These are phyloP conservation scores for Phaeosphaeriaceae sp. DNA, from an alignment of 2,329 filamentous ascomycete species.

Conservation along the genomic window DNA sequence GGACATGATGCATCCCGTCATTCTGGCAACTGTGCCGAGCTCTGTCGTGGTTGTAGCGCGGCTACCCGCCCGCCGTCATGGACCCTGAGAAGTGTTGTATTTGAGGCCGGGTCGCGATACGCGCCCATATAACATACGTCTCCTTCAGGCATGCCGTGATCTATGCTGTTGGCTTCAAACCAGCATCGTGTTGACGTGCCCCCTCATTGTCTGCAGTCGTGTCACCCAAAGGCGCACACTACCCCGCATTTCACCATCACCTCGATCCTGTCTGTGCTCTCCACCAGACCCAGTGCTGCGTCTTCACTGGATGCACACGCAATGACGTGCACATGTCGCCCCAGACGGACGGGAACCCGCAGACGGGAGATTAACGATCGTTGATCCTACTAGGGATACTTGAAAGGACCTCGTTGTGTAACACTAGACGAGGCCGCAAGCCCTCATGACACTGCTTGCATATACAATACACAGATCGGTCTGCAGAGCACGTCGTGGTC, in stretches of 20 bases:
- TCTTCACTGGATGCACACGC: neutral
- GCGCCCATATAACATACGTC: conserved; percentile 4
- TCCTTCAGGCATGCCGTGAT: neutral
- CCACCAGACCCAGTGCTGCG: neutral
- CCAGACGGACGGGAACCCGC: conserved; percentile 24
- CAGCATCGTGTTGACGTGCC: conserved; percentile 2
- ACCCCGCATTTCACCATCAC: conserved; percentile 28
- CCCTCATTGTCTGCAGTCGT: conserved; percentile 11
- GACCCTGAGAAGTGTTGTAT: conserved; percentile 9
- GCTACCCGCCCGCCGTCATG: conserved; percentile 23
- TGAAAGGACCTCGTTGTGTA: neutral
- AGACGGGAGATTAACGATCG: conserved; percentile 7
- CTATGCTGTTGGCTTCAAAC: neutral
- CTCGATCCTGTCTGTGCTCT: conserved; percentile 15
- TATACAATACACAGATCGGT: neutral
- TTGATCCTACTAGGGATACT: conserved; percentile 1
- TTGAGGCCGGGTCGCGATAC: conserved; percentile 14
- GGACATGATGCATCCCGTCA: conserved; percentile 18
- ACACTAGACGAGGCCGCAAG: neutral
- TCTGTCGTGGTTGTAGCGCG: conserved; percentile 8
- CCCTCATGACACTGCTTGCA: neutral
- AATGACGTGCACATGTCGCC: conserved; percentile 21
- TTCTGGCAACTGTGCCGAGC: conserved; percentile 22
- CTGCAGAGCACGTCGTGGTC: neutral
- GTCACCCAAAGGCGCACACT: conserved; percentile 15